These are phyloP conservation scores for Candida piceae DNA, from an alignment of 805 yeast species.

Conservation along the genomic window DNA sequence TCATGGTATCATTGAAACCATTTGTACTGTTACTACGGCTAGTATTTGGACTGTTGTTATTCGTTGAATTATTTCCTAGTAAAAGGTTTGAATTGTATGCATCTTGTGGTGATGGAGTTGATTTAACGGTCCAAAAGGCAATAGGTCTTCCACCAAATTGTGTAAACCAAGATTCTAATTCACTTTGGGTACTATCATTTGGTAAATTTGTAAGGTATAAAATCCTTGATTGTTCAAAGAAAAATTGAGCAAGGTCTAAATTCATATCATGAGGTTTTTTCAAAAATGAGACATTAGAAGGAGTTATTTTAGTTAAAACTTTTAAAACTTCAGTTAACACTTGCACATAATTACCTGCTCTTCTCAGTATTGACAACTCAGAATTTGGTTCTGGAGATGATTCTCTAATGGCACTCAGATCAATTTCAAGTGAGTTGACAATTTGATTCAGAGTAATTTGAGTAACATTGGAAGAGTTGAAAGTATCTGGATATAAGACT, in stretches of 20 bases:
- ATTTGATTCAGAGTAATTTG: slow-evolving; percentile 17
- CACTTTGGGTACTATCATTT: slow-evolving; percentile 82
- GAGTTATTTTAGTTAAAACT: slow-evolving; percentile 43
- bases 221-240: slow-evolving; percentile 71
- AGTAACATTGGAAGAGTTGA: slow-evolving; percentile 29
- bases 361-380: slow-evolving; percentile 30
- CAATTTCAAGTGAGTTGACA: slow-evolving; percentile 17
- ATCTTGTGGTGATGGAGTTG: slow-evolving; percentile 32
- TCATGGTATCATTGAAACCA: slow-evolving; percentile 26
- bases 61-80: not conserved
- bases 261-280: slow-evolving; percentile 72
- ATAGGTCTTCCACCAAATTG: slow-evolving; percentile 82
- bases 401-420: slow-evolving; percentile 15
- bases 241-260: slow-evolving; percentile 65
- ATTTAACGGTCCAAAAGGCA: slow-evolving; percentile 82
- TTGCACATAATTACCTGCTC: slow-evolving; percentile 43
- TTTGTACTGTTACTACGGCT: slow-evolving; percentile 11
- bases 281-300: slow-evolving; percentile 49
- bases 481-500: slow-evolving; percentile 49
- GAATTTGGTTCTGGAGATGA: slow-evolving; percentile 9
- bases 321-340: slow-evolving; percentile 41
- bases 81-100: not conserved
- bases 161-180: slow-evolving; percentile 86
- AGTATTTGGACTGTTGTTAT: slow-evolving; percentile 3
- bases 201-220: slow-evolving; percentile 77